These are phyloP conservation scores for Podospora fimiseda DNA, from an alignment of 495 filamentous ascomycete species.

Conservation along the genomic window DNA sequence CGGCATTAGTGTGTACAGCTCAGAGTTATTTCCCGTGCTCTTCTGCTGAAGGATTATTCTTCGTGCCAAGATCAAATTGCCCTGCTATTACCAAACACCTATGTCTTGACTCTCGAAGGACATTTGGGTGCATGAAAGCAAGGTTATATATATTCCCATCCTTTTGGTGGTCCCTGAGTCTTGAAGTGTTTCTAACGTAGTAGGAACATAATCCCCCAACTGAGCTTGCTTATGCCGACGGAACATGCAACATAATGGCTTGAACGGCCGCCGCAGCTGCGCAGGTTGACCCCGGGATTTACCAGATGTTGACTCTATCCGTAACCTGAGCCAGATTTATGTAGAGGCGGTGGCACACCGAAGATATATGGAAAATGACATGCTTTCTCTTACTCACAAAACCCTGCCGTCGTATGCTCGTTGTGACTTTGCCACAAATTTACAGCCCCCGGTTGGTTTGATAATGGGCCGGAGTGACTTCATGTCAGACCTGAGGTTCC, in stretches of 20 bases:
- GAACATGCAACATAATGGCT: not conserved
- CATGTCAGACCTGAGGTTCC: not conserved
- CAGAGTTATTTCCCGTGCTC: slow-evolving; percentile 62
- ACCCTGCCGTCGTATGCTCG: too few species aligned
- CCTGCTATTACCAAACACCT: slow-evolving; percentile 91
- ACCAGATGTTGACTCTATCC: not conserved
- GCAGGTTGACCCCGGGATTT: not conserved
- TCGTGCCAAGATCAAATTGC: slow-evolving; percentile 84
- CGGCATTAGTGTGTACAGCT: slow-evolving; percentile 99
- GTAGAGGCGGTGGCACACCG: not conserved
- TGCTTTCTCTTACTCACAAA: too few species aligned
- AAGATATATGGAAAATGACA: not conserved
- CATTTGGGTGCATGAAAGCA: slow-evolving; percentile 84
- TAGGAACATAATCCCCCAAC: not conserved
- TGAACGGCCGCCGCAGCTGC: not conserved
- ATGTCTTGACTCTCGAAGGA: slow-evolving; percentile 48
- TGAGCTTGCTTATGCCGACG: not conserved
- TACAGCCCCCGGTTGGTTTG: not conserved
- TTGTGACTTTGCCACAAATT: not conserved
- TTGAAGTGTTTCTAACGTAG: not conserved
- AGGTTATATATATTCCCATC: slow-evolving; percentile 53
- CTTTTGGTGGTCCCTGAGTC: not conserved
- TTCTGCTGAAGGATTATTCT: slow-evolving; percentile 89
- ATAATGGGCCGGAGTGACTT: not conserved
- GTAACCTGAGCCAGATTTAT: not conserved